Percentiles rank a stretch among this genome's conserved stretches.
Evolutionary conservation across 2,329 filamentous ascomycete genomes (phyloP).

Genomic region (Fusarium pseudoanthophilum): DNA sequence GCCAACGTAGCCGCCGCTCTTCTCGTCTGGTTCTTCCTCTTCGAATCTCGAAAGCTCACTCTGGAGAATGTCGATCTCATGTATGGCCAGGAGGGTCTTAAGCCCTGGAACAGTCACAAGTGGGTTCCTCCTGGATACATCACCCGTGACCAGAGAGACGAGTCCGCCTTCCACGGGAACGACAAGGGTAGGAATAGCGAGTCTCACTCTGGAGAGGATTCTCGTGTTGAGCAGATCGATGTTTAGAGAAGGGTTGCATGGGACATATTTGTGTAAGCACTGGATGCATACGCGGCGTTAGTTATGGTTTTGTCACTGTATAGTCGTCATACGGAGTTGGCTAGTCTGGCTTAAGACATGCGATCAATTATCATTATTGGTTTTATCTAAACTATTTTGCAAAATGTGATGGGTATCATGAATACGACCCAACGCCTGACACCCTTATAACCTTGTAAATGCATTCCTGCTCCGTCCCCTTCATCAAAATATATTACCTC

Average conservation of each 20-base stretch:
- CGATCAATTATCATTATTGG: slow-evolving; percentile 21
- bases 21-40: slow-evolving; percentile 76
- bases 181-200: slow-evolving; percentile 41
- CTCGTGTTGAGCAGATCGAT: slow-evolving; percentile 26
- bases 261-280: neutral
- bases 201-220: slow-evolving; percentile 36
- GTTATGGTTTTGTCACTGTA: slow-evolving; percentile 21
- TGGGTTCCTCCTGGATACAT: slow-evolving; percentile 62
- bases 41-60: slow-evolving; percentile 71
- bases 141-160: slow-evolving; percentile 53
- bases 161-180: slow-evolving; percentile 39
- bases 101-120: slow-evolving; percentile 67
- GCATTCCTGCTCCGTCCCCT: too few species aligned
- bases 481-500: too few species aligned
- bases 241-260: slow-evolving; percentile 14
- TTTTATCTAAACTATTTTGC: neutral
- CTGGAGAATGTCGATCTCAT: slow-evolving; percentile 79
- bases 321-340: slow-evolving; percentile 10
- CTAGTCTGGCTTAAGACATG: neutral
- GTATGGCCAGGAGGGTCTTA: slow-evolving; percentile 70
- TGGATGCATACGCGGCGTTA: slow-evolving; percentile 30
- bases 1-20: slow-evolving; percentile 68
- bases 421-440: neutral
- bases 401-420: neutral
- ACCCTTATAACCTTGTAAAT: neutral